Percentiles rank a stretch among this genome's conserved stretches.
Evolutionary conservation across 2,329 filamentous ascomycete genomes (phyloP).

Genomic region (Penicillium sp.): DNA sequence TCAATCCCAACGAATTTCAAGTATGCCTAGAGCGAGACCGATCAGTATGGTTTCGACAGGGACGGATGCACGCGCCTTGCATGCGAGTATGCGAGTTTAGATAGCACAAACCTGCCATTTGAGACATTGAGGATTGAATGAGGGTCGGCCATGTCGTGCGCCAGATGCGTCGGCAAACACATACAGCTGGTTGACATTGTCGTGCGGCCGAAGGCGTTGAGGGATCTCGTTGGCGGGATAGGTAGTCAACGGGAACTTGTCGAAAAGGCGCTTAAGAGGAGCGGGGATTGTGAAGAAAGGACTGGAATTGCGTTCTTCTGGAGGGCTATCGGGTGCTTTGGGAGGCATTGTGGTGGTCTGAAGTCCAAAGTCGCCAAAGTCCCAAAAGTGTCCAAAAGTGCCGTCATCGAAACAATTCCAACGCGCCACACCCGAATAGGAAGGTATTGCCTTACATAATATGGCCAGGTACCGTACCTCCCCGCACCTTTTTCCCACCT

Average conservation of each 20-base stretch:
- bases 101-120: slow-evolving; percentile 78
- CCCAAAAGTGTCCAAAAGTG: not conserved
- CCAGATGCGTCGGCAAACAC: slow-evolving; percentile 70
- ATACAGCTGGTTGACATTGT: slow-evolving; percentile 62
- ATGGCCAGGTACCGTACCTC: slow-evolving; percentile 4
- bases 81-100: not conserved
- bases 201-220: slow-evolving; percentile 52
- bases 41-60: slow-evolving; percentile 10
- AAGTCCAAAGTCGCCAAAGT: not conserved
- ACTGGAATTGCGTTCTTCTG: slow-evolving; percentile 16
- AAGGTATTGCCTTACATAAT: slow-evolving; percentile 12
- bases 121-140: slow-evolving; percentile 87
- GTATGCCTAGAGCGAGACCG: slow-evolving; percentile 61
- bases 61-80: not conserved
- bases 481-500: slow-evolving; percentile 2
- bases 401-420: slow-evolving; percentile 11
- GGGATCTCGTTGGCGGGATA: slow-evolving; percentile 76
- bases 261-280: slow-evolving; percentile 79
- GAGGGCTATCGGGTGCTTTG: slow-evolving; percentile 14
- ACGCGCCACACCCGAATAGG: slow-evolving; percentile 7
- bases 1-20: slow-evolving; percentile 71
- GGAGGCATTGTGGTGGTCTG: slow-evolving; percentile 24
- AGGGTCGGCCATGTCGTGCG: slow-evolving; percentile 62
- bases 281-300: slow-evolving; percentile 54
- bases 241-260: slow-evolving; percentile 73